Base-by-base conservation (phyloP, 2,329 filamentous ascomycete species). In the Penicillium sp. region DNA sequence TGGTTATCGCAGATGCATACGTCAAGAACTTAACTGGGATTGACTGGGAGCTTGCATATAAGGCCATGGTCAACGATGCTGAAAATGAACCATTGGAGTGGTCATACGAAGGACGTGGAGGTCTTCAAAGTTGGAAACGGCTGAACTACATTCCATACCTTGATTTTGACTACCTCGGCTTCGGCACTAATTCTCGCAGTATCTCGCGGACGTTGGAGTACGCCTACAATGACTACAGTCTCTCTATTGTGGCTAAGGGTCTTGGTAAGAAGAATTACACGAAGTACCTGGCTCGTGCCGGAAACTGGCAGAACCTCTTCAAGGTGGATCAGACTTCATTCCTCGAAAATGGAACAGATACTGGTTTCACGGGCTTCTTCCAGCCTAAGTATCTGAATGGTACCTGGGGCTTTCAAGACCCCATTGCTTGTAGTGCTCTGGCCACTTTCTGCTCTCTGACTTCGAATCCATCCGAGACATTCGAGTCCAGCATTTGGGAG, bases 161-260 rank as follows among this genome's bases (percentile, higher is more conserved):
- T 48, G 83, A 88, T 54, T 82, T 83, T 48, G 86, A 89, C 65
- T 75, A 75, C 0, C 70, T 78, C 28, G 83, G 83, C 3, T 81
- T 83, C 29, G 86, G 85, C 0, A 82, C 83, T 0, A 79, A 86
- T 68, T 88, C 86, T 0, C 76, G 86, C 9, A 83, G 78, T 53
- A 79, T 89, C 37, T 87, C 82, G 1, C 77, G 86, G 3, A 88
- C 85, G 0, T 75, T 88, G 1, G 86, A 89, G 64, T 89, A 89
- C 62, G 79, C 82, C n/a, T 88, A 88, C 66, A 82, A 89, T 59
- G 86, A 89, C 67, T 88, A 81, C 59, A 78, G 77, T 52, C 79
- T 86, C 43, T 72, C 81, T 0, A 73, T 81, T 40, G 78, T 87
- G 29, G 83, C 82, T 0, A 73, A 72, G 3, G 75, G 72, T 0